phyloP scores from a whole-genome alignment of 441 rosid genomes.

The Theobroma grandiflorum region DNA sequence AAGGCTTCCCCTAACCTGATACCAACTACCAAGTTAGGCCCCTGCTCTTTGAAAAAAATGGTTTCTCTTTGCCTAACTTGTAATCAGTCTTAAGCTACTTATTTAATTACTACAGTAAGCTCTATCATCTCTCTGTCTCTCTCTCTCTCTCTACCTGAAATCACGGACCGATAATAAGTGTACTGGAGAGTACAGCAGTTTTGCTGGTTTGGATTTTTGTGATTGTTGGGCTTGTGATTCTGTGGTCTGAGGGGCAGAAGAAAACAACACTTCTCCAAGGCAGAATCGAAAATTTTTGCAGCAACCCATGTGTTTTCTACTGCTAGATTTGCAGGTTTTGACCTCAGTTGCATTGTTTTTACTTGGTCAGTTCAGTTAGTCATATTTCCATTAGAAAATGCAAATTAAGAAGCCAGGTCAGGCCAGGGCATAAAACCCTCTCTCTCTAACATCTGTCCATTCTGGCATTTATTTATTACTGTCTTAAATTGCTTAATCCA shows the following conservation, averaged over 20 bases:
- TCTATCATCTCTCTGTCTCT: neutral
- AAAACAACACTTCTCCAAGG: constrained; percentile 20
- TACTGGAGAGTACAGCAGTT: constrained; percentile 58
- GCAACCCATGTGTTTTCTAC: constrained; percentile 54
- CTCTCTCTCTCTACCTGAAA: constrained; percentile 35
- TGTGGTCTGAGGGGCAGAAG: neutral
- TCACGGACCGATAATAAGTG: constrained; percentile 58
- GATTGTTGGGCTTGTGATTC: constrained; percentile 60
- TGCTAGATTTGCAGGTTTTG: constrained; percentile 38
- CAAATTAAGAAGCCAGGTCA: neutral
- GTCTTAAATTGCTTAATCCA: neutral
- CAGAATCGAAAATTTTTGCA: constrained; percentile 33
- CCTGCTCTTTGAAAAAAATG: too few relatives aligned
- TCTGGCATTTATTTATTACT: neutral
- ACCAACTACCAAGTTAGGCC: neutral
- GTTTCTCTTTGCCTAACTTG: too few relatives aligned
- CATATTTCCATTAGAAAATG: neutral
- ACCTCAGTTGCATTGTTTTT: constrained; percentile 26
- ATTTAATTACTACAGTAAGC: neutral
- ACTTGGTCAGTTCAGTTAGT: constrained; percentile 27
- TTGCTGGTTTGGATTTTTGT: constrained; percentile 46
- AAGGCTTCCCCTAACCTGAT: neutral
- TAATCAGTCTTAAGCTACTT: neutral
- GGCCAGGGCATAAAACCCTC: neutral
- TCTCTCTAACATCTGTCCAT: neutral